A percentile compares a stretch with the other conserved stretches of the same genome.
phyloP scores from a whole-genome alignment of 2,329 filamentous ascomycete species.

The Fusarium sp. region DNA sequence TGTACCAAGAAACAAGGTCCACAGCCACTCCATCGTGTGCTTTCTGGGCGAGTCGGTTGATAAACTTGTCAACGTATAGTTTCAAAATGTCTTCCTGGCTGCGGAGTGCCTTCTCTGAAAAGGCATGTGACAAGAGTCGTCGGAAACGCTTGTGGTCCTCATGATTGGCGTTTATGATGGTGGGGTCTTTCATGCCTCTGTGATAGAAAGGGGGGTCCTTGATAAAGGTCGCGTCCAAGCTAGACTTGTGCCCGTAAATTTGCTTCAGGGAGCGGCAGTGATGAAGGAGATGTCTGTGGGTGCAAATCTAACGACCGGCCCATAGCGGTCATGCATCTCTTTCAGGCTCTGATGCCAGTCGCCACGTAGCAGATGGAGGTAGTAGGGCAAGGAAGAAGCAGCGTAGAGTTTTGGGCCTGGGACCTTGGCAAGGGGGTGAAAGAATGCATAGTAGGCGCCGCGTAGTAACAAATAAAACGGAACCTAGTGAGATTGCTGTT shows the following conservation, averaged over 20 bases:
- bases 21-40: not conserved
- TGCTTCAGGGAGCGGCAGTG: not conserved
- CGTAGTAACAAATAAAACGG: not conserved
- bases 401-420: not conserved
- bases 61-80: not conserved
- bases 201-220: not conserved
- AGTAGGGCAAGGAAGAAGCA: not conserved
- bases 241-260: not conserved
- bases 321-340: not conserved
- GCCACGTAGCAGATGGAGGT: not conserved
- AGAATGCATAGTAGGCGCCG: not conserved
- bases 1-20: constrained; percentile 41
- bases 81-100: not conserved
- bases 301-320: not conserved
- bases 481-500: not conserved
- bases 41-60: not conserved
- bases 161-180: constrained; percentile 1
- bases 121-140: not conserved
- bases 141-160: not conserved
- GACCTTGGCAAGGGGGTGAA: not conserved
- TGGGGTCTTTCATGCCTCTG: not conserved
- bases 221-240: not conserved
- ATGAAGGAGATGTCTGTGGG: not conserved
- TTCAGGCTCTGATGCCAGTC: not conserved
- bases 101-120: not conserved